These are phyloP conservation scores for Thecaphora frezii DNA, from an alignment of 1,284 basidiomycete species.

Conservation along the genomic window DNA sequence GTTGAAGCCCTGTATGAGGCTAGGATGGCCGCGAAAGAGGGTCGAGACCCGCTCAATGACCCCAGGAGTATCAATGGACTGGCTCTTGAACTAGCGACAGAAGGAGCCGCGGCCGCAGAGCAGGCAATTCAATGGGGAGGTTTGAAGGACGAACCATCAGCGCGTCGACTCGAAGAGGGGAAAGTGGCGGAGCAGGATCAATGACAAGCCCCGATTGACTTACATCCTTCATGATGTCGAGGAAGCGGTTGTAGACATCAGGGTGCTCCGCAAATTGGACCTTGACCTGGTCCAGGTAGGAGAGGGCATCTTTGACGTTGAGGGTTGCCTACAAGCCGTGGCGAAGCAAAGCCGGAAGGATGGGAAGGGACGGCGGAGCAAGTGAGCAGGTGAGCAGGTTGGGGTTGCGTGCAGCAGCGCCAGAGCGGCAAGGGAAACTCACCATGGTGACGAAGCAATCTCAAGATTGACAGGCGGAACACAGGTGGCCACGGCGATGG, in stretches of 20 bases:
- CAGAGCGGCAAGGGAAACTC: no score
- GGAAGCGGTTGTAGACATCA: constrained; percentile 93
- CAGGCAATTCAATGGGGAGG: no score
- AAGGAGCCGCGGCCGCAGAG: no score
- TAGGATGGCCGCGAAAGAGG: constrained; percentile 89
- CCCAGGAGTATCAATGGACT: constrained; percentile 87
- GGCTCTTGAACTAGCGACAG: constrained; percentile 55
- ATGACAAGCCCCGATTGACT: constrained; percentile 3
- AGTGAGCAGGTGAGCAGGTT: no score
- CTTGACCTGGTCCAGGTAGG: constrained; percentile 95
- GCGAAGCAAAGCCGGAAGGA: background rate
- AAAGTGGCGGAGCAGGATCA: background rate
- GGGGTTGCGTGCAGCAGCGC: no score
- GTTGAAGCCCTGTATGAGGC: constrained; percentile 97
- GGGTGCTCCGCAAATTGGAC: constrained; percentile 81
- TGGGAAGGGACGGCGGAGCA: no score
- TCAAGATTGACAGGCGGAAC: no score
- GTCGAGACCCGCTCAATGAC: constrained; percentile 95
- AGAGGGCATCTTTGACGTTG: constrained; percentile 80
- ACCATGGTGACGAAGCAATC: no score
- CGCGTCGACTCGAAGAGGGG: no score
- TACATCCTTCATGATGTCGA: constrained; percentile 96
- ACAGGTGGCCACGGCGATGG: no score
- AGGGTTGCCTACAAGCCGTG: constrained; percentile 46
- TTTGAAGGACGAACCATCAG: no score